Percentiles rank a stretch among this genome's conserved stretches.
Evolutionary conservation across 352 stramenopile genomes (phyloP).

Genomic region (Phytopythium montanum): DNA sequence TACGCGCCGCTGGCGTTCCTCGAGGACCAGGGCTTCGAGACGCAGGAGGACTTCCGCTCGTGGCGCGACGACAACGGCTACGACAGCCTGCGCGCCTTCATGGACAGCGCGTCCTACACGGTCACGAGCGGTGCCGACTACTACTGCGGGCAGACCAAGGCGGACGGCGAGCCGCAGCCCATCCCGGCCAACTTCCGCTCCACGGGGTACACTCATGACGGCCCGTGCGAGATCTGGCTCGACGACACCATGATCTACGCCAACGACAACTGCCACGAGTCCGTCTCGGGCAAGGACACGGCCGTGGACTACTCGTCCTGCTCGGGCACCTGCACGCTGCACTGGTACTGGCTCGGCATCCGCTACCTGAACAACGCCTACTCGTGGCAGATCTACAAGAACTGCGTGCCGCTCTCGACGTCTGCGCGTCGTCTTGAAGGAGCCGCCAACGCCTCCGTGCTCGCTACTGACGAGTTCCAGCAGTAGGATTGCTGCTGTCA

Average conservation of each 20-base stretch:
- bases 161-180: conserved; percentile 19
- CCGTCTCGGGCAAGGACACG: conserved; percentile 29
- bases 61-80: conserved; percentile 33
- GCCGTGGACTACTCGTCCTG: conserved; percentile 48
- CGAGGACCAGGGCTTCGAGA: conserved; percentile 40
- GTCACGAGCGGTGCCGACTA: conserved; percentile 25
- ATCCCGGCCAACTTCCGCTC: conserved; percentile 34
- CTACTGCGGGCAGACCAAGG: conserved; percentile 28
- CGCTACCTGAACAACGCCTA: conserved; percentile 41
- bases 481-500: no score
- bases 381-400: conserved; percentile 55
- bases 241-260: conserved; percentile 31
- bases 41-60: conserved; percentile 31
- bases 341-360: conserved; percentile 40
- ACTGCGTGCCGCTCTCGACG: conserved; percentile 28
- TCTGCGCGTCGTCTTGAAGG: conserved; percentile 19
- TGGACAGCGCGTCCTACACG: conserved; percentile 35
- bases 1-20: conserved; percentile 43
- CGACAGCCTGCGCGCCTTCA: conserved; percentile 41
- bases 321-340: conserved; percentile 32
- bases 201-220: conserved; percentile 46
- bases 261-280: conserved; percentile 34
- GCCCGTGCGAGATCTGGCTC: conserved; percentile 48
- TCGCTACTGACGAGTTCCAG: no score
- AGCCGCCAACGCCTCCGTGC: conserved; percentile 20